Evolutionary conservation across 2,329 filamentous ascomycete genomes (phyloP), one percentile per base, ranked within the genome.

Genomic region (Claviceps maximensis): DNA sequence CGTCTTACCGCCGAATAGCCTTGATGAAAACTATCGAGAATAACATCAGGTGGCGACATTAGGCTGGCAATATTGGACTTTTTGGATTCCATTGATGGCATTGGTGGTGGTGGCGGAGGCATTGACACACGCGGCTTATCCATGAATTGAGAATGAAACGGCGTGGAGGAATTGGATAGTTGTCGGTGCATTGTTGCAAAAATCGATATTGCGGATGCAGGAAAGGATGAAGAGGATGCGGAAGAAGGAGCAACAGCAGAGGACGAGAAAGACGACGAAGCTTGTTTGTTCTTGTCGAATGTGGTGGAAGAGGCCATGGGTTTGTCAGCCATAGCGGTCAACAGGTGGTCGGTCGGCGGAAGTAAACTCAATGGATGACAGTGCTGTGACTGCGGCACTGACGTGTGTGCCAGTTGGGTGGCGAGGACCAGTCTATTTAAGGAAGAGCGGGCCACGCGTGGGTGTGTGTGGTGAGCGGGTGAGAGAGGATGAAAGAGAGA

Each of bases 31-130:
- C 66, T 78, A 57, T 83, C 79, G 49, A 71, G 73, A 36, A 71
- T 63, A n/a, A 70, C 69, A 40, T 82, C 79, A 23, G 80, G 80
- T 33, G 80, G 80, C 23, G 80, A 83, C 74, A 83, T 81, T 54
- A 83, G 68, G 56, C 70, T 81, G 68, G 65, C 74, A 58, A 78
- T 76, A 56, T 75, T 70, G 51, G 74, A 60, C 58, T 74, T 76
- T 62, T 71, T 75, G 4, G 58, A 33, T 23, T 58, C 58, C 50
- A 60, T 58, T 41, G 62, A 48, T 23, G 56, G 56, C 10, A 29
- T 29, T 31, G 46, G 29, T 47, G 46, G 29, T 21, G 61, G 59
- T 47, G 64, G 64, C 48, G 66, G 64, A 31, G 60, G 62, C 63
- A 65, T 65, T 60, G 63, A 54, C 54, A 53, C 55, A 47, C 54